Conservation (phyloP, 2,329 filamentous ascomycete genomes). For the Sporothrix mexicana region DNA sequence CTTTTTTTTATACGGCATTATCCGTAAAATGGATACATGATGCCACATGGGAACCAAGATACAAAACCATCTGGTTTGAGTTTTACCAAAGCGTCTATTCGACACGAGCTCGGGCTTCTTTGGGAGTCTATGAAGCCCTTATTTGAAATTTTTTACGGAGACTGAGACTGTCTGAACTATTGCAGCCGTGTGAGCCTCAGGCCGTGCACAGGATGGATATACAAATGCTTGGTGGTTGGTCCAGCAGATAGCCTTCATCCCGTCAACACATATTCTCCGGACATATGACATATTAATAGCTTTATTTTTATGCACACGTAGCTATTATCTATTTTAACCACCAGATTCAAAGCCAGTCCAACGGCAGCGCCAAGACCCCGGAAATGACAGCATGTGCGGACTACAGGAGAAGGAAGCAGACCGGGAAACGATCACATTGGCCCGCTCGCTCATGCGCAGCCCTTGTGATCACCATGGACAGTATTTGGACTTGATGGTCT, state of each 20-base stretch:
- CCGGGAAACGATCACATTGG: neutral
- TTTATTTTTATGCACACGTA: neutral
- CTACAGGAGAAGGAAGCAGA: neutral
- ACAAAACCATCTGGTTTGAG: neutral
- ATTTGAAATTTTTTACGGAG: too few relatives aligned
- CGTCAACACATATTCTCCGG: too few relatives aligned
- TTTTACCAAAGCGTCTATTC: neutral
- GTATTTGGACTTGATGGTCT: neutral
- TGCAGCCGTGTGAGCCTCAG: neutral
- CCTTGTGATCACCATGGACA: neutral
- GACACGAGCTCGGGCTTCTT: too few relatives aligned
- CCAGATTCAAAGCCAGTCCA: neutral
- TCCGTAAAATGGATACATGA: too few relatives aligned
- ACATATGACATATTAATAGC: too few relatives aligned
- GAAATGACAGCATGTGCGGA: neutral
- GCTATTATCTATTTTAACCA: neutral
- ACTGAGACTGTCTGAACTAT: neutral
- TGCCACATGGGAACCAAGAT: neutral
- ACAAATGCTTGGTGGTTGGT: neutral
- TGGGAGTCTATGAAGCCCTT: too few relatives aligned
- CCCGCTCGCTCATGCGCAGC: neutral
- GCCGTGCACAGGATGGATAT: neutral
- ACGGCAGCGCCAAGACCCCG: conserved; percentile 2
- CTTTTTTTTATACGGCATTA: too few relatives aligned
- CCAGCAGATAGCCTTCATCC: neutral